A percentile compares a stretch with the other conserved stretches of the same genome.
phyloP scores from a whole-genome alignment of 1,284 basidiomycete species.

The Apiotrichum akiyoshidainum region DNA sequence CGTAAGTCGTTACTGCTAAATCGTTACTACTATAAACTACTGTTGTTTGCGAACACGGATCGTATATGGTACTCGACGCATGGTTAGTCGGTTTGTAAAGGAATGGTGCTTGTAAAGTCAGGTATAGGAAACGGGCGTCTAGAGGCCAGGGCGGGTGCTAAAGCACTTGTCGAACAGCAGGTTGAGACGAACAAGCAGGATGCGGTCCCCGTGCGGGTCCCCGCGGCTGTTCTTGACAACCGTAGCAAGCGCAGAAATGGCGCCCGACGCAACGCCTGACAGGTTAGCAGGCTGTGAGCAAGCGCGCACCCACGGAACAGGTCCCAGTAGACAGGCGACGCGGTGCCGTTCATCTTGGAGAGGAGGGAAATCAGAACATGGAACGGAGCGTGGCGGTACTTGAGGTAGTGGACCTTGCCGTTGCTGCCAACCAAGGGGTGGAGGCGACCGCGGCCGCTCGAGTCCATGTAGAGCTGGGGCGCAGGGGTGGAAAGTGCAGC shows the following conservation, averaged over 20 bases:
- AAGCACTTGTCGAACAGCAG: conserved; percentile 15
- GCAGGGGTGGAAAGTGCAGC: conserved; percentile 29
- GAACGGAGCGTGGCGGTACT: conserved; percentile 48
- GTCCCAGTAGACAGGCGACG: conserved; percentile 44
- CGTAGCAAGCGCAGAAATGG: conserved; percentile 12
- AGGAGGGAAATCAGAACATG: conserved; percentile 42
- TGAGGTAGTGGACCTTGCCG: conserved; percentile 40
- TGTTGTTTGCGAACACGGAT: too few relatives aligned
- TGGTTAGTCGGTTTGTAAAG: too few relatives aligned
- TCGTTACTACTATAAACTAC: too few relatives aligned
- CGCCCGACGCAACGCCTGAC: background rate
- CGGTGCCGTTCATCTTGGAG: conserved; percentile 32
- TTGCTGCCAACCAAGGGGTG: conserved; percentile 23
- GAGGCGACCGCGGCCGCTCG: conserved; percentile 12
- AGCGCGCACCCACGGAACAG: conserved; percentile 33
- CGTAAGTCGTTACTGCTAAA: too few relatives aligned
- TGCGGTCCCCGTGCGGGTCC: background rate
- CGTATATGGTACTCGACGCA: too few relatives aligned
- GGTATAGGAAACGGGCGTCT: background rate
- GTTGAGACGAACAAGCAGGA: conserved; percentile 5
- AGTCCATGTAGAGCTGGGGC: conserved; percentile 12
- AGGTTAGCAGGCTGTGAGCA: background rate
- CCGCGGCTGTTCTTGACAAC: conserved; percentile 5
- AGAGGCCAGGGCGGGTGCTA: background rate
- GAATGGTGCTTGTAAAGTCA: background rate